Evolutionary conservation across 345 rosid genomes (phyloP).

Genomic region (Aquilaria sinensis): DNA sequence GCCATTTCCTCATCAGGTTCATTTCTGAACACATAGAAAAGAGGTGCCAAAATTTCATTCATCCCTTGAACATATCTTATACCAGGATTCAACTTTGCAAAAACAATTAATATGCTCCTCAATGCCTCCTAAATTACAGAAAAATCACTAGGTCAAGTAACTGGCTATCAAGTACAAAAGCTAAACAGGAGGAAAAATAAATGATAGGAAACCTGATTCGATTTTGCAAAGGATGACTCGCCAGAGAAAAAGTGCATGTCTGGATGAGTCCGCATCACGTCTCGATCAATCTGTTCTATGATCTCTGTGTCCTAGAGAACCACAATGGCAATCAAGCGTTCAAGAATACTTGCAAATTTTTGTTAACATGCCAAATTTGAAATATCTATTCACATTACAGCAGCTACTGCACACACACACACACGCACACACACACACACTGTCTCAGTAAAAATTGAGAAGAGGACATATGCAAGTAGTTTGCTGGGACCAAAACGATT

Average conservation of each 20-base stretch:
- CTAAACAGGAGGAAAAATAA: neutral
- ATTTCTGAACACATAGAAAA: conserved; percentile 66
- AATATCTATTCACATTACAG: too few species aligned
- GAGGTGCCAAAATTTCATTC: conserved; percentile 87
- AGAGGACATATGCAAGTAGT: too few species aligned
- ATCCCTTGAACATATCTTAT: conserved; percentile 96
- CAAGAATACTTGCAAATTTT: neutral
- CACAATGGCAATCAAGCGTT: neutral
- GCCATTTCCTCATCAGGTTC: conserved; percentile 70
- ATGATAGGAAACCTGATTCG: conserved; percentile 52
- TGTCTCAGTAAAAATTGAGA: too few species aligned
- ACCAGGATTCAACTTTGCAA: conserved; percentile 90
- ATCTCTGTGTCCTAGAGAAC: conserved; percentile 67
- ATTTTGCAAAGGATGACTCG: conserved; percentile 57
- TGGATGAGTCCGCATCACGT: conserved; percentile 91
- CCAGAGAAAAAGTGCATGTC: conserved; percentile 86
- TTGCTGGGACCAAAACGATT: too few species aligned
- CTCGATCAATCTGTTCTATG: conserved; percentile 84
- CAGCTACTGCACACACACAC: too few species aligned
- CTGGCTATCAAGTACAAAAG: neutral
- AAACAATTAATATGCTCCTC: conserved; percentile 55
- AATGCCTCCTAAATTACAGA: conserved; percentile 56
- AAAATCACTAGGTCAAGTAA: conserved; percentile 15
- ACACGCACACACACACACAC: too few species aligned
- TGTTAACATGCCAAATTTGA: conserved; percentile 4